These are phyloP conservation scores for Fusarium tanahbumbuense DNA, from an alignment of 2,329 filamentous ascomycete species.

Conservation along the genomic window DNA sequence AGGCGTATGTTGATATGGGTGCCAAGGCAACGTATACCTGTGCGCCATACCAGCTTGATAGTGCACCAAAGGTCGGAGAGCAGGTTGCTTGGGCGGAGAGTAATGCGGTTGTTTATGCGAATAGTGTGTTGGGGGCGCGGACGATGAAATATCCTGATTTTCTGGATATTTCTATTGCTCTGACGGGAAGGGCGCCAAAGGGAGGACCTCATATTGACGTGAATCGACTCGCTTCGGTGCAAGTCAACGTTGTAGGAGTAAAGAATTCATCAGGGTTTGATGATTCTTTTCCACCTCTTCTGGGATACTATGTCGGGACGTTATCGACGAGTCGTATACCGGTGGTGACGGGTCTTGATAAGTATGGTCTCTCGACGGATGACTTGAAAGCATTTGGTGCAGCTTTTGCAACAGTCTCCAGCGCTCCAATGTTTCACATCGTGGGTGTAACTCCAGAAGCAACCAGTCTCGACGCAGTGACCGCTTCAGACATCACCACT, in stretches of 20 bases:
- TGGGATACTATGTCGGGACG: conserved; percentile 35
- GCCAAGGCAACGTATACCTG: conserved; percentile 30
- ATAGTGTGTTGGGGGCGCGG: conserved; percentile 37
- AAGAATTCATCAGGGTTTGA: neutral
- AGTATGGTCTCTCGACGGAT: conserved; percentile 12
- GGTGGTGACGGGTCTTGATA: conserved; percentile 25
- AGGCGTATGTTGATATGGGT: conserved; percentile 38
- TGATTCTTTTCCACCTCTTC: conserved; percentile 35
- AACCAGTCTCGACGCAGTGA: neutral
- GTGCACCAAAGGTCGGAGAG: conserved; percentile 22
- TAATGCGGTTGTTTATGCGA: conserved; percentile 40
- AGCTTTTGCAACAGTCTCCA: conserved; percentile 37
- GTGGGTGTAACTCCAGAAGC: conserved; percentile 36
- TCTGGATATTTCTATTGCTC: conserved; percentile 31
- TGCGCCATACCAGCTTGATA: conserved; percentile 38
- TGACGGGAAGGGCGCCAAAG: conserved; percentile 35
- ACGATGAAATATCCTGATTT: conserved; percentile 39
- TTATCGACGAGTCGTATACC: conserved; percentile 31
- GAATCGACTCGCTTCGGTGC: conserved; percentile 22
- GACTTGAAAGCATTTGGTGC: conserved; percentile 40
- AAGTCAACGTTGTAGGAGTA: conserved; percentile 46
- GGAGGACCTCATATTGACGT: conserved; percentile 21
- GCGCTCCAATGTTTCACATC: conserved; percentile 42
- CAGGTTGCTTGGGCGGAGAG: conserved; percentile 38
- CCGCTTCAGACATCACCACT: neutral